Percentiles rank a stretch among this genome's conserved stretches.
Conservation (phyloP, 345 rosid species). For the Adansonia digitata region DNA sequence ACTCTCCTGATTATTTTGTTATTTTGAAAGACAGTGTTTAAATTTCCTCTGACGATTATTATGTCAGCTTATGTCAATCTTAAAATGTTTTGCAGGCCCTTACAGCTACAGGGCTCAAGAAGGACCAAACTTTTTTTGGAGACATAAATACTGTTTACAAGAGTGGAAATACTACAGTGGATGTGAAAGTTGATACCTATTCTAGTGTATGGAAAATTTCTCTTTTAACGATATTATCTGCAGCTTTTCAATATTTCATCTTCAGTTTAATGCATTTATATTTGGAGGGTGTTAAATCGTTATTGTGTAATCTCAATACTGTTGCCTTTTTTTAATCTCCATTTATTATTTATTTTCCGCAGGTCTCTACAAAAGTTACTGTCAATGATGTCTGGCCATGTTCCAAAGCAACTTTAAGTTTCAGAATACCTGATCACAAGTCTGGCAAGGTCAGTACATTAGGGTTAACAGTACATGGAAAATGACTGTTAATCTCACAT, state of each 20-base stretch:
- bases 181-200: constrained; percentile 67
- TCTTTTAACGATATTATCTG: constrained; percentile 3
- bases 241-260: background rate
- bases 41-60: background rate
- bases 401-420: constrained; percentile 59
- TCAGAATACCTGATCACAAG: constrained; percentile 77
- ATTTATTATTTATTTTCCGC: constrained; percentile 16
- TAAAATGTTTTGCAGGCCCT: constrained; percentile 43
- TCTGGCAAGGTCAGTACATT: constrained; percentile 82
- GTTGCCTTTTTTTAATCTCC: background rate
- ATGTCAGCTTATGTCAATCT: constrained; percentile 1
- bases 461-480: too few species aligned
- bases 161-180: constrained; percentile 60
- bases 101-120: constrained; percentile 68
- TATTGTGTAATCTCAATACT: constrained; percentile 5
- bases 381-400: constrained; percentile 50
- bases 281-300: background rate
- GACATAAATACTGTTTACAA: constrained; percentile 62
- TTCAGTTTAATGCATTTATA: too few species aligned
- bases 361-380: constrained; percentile 71
- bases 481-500: background rate
- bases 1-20: background rate
- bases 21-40: background rate
- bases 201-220: constrained; percentile 48
- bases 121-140: constrained; percentile 54